A percentile compares a stretch with the other conserved stretches of the same genome.
Conservation (phyloP, 139 green algal species). For the Astrephomene gubernaculifera region DNA sequence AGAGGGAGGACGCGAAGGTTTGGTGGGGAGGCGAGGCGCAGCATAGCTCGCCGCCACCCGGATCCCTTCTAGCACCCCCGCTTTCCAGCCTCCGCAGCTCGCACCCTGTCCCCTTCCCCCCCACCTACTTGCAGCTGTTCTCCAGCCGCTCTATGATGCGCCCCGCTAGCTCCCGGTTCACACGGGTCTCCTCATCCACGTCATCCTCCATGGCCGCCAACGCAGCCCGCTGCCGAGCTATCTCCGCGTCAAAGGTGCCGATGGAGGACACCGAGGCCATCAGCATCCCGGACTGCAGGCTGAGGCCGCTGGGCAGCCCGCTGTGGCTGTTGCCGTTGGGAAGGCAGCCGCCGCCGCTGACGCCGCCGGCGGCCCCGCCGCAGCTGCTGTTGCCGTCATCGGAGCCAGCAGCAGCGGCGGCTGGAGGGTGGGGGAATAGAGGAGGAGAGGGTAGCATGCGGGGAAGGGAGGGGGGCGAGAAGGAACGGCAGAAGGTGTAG, state of each 20-base stretch:
- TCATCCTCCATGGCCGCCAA: conserved; percentile 36
- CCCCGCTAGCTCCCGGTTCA: conserved; percentile 46
- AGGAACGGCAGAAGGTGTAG: no score
- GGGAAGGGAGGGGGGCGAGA: no score
- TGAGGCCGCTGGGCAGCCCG: neutral
- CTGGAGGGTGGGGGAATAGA: no score
- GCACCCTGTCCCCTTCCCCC: no score
- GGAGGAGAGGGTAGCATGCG: no score
- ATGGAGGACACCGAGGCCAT: conserved; percentile 30
- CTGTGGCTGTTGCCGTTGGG: neutral
- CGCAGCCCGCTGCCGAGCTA: conserved; percentile 23
- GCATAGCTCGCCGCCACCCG: no score
- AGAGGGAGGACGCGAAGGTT: no score
- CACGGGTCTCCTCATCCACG: conserved; percentile 42
- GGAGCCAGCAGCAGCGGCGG: neutral
- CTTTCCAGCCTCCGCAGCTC: no score
- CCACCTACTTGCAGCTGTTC: conserved; percentile 41
- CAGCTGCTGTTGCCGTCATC: conserved; percentile 1
- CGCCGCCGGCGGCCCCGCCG: conserved; percentile 12
- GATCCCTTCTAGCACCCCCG: no score
- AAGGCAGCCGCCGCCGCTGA: neutral
- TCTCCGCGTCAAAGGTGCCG: conserved; percentile 17
- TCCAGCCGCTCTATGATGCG: conserved; percentile 37
- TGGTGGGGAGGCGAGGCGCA: no score
- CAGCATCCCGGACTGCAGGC: conserved; percentile 3